Evolutionary conservation across 2,329 filamentous ascomycete genomes (phyloP), one percentile per base, ranked within the genome.

Genomic region (Byssochlamys sp.): DNA sequence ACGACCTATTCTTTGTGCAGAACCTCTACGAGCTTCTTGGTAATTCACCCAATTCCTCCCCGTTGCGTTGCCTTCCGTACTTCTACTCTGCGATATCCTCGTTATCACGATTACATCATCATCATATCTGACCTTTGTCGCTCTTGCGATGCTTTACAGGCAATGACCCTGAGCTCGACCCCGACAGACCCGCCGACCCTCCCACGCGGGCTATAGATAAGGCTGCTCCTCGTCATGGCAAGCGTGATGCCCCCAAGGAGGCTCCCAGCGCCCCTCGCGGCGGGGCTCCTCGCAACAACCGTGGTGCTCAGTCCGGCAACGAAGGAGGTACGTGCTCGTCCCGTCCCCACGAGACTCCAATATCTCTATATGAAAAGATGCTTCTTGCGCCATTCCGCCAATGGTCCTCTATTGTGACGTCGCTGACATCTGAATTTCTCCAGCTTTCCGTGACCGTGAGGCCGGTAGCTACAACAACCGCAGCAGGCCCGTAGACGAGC

Each of bases 21-120:
- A 99, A 99, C 84, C 87, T 89, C 74, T 97, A 89, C 84, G 92
- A 94, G 84, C 87, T 95, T 81, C 90, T 99, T 84, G 92, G 94
- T 97, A 95, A 66, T 66, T 67, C 65, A 64, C 62, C 62, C 65
- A 45, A 45, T 65, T 65, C 58, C 60, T 59, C 61, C 28, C 54
- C 53, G 54, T 60, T 65, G 53, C 58, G 58, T 57, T 53, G 54
- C 35, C 39, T 19, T 19, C 1, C 19, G 19, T 19, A 19, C 19
- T 19, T 19, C 19, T 60, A 56, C 56, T 52, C 61, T 61, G 39
- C 39, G 39, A 45, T 57, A 58, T 61, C 59, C 60, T 58, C 54
- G 55, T 58, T 60, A 67, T 66, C 59, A 63, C 62, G 55, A 63
- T 63, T 64, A 64, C 65, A 68, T 59, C 61, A 62, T 64, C 52